Conservation (phyloP, 768 basidiomycete species). For the Obba rivulosa region DNA sequence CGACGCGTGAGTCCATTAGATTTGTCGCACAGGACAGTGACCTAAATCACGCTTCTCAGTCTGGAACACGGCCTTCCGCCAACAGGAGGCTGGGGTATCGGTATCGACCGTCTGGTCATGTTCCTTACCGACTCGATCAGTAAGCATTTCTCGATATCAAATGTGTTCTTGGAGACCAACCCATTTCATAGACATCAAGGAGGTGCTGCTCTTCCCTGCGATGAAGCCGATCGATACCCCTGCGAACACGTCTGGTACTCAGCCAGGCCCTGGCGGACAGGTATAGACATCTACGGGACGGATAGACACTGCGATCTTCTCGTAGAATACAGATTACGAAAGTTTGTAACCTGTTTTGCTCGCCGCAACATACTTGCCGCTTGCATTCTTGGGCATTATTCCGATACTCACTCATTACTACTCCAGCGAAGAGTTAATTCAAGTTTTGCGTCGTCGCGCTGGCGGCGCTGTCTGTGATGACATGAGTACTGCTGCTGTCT, state of each 20-base stretch:
- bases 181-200: constrained; percentile 76
- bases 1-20: constrained; percentile 62
- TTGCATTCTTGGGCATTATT: too few relatives aligned
- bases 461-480: too few relatives aligned
- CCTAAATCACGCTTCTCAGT: constrained; percentile 31
- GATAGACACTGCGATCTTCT: too few relatives aligned
- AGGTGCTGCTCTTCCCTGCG: constrained; percentile 92
- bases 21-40: not conserved
- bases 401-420: too few relatives aligned
- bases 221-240: constrained; percentile 80
- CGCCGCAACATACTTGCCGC: too few relatives aligned
- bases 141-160: constrained; percentile 31
- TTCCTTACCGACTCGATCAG: constrained; percentile 96
- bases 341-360: too few relatives aligned
- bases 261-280: constrained; percentile 26
- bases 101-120: constrained; percentile 96
- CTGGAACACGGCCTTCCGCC: constrained; percentile 97
- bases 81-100: constrained; percentile 96
- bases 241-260: constrained; percentile 29
- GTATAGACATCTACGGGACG: constrained; percentile 12
- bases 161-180: constrained; percentile 4
- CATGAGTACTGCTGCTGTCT: too few relatives aligned
- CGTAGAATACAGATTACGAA: too few relatives aligned
- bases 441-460: too few relatives aligned
- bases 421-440: too few relatives aligned